Percentiles rank a stretch among this genome's conserved stretches.
Evolutionary conservation across 176 grass and related monocot genomes (phyloP).

Genomic region (Stipa capillata): DNA sequence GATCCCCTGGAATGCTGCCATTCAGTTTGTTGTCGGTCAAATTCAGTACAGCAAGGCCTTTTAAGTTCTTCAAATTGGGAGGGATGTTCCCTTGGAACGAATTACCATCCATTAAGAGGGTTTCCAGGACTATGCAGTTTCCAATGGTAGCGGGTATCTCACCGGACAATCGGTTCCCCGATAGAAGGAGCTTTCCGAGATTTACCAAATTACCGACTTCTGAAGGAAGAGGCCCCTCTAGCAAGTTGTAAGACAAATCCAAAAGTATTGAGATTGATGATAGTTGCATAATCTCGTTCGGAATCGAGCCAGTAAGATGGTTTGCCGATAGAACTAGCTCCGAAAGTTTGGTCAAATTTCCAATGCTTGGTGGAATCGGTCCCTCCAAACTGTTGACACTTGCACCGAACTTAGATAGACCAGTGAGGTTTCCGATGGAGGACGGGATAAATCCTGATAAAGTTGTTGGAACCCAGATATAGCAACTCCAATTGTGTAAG

Average conservation of each 20-base stretch:
- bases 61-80: neutral
- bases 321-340: neutral
- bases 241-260: neutral
- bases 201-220: neutral
- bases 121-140: slow-evolving; percentile 11
- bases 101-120: slow-evolving; percentile 16
- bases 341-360: neutral
- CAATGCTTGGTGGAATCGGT: neutral
- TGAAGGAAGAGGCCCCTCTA: neutral
- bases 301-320: neutral
- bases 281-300: neutral
- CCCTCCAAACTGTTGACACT: neutral
- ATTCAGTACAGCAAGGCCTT: slow-evolving; percentile 13
- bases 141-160: slow-evolving; percentile 16
- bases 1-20: neutral
- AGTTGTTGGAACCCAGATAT: neutral
- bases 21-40: slow-evolving; percentile 7
- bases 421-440: neutral
- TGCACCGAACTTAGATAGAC: neutral
- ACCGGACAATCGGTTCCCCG: slow-evolving; percentile 9
- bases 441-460: neutral
- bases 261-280: neutral
- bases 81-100: slow-evolving; percentile 29
- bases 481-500: neutral
- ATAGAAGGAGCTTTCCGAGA: neutral